Evolutionary conservation across 352 stramenopile species (phyloP), one percentile per base, ranked within the genome.

Genomic region (Pythium utonaiense): DNA sequence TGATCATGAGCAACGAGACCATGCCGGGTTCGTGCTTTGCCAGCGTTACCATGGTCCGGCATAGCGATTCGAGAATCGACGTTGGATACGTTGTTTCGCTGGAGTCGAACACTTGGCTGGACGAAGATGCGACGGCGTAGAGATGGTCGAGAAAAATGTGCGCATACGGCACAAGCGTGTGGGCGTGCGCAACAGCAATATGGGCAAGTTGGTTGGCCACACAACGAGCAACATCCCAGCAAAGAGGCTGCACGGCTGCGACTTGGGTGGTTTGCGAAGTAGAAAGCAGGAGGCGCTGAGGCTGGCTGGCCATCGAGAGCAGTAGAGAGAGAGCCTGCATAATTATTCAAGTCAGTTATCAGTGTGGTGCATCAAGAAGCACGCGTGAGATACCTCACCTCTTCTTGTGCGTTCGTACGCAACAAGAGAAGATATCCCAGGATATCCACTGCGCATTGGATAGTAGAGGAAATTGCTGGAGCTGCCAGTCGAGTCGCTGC

Each of bases 101-200:
- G 53, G 31, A 40, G 19, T 9, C 36, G 3, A 51, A 30, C 0
- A 51, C 24, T 21, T 55, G 41, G 16, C 48, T 75, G 6, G 69
- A 61, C 6, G 68, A 59, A 21, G 74, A 83, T 24, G 77, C 70
- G 47, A 93, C 88, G 31, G 74, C 69, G 53, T 93, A 83, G 7
- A 93, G 63, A 49, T 93, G 83, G 17, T 93, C 83, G 16, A 93
- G 76, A 28, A 93, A 85, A 31, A 93, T 70, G 47, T 93, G 83
- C 21, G 83, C 69, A 7, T 77, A 93, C 1, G 81, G 78, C 17
- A 71, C 68, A 27, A 93, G 64, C 7, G 71, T 55, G 1, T 53
- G 62, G 42, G 66, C 59, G 52, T 85, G 77, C 10, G 54, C 70
- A 21, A n/a, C 50, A 0, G 76, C 74, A 21, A 93, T 70, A 3